phyloP scores from a whole-genome alignment of 1,139 yeast species.

The Hansenula anomala region DNA sequence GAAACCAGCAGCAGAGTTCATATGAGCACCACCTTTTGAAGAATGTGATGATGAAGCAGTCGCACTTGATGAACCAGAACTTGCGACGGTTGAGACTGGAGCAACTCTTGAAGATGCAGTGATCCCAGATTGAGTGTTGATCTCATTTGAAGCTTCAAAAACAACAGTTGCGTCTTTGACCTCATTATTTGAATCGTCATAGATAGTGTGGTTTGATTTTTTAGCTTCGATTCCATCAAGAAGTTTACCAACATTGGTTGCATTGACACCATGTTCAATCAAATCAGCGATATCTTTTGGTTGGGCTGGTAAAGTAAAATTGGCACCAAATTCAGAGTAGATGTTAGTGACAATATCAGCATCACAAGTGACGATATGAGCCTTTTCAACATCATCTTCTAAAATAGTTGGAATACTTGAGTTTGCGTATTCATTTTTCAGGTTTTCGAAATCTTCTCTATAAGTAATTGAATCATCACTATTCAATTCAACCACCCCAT shows the following conservation, averaged over 20 bases:
- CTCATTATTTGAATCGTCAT: constrained; percentile 46
- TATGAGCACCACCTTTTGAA: constrained; percentile 10
- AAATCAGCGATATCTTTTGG: constrained; percentile 35
- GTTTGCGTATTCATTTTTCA: constrained; percentile 42
- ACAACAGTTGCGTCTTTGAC: constrained; percentile 54
- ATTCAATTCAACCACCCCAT: constrained; percentile 61
- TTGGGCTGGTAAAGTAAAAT: constrained; percentile 38
- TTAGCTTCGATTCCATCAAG: constrained; percentile 33
- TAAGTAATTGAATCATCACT: constrained; percentile 37
- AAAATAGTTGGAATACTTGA: constrained; percentile 37
- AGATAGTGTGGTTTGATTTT: constrained; percentile 38
- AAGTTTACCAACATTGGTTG: constrained; percentile 44
- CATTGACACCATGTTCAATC: constrained; percentile 49
- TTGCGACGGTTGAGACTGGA: constrained; percentile 22
- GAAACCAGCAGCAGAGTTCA: not conserved
- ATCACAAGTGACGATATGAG: constrained; percentile 47
- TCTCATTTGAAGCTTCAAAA: constrained; percentile 34
- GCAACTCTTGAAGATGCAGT: constrained; percentile 27
- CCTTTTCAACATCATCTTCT: constrained; percentile 34
- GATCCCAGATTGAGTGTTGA: constrained; percentile 33
- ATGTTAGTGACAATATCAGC: constrained; percentile 36
- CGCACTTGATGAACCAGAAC: constrained; percentile 19
- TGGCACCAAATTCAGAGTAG: constrained; percentile 35
- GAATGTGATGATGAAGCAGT: constrained; percentile 18
- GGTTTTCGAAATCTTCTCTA: constrained; percentile 51